Percentiles rank a stretch among this genome's conserved stretches.
These are phyloP conservation scores for Primulina tabacum DNA, from an alignment of 257 asterid species.

Conservation along the genomic window DNA sequence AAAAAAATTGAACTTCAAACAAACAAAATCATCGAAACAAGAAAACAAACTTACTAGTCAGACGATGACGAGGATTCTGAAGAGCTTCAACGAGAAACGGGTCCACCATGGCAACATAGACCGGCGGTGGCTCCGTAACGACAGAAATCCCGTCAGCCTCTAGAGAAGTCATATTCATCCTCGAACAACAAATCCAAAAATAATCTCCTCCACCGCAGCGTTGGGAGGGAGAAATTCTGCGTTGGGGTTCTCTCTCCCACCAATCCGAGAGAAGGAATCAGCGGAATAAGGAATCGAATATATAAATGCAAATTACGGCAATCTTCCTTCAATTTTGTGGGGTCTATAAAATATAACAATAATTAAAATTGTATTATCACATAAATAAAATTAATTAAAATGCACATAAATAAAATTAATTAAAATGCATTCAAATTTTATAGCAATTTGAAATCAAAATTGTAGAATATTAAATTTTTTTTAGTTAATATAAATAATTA, in stretches of 20 bases:
- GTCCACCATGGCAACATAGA: conserved; percentile 68
- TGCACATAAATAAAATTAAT: no score
- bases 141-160: conserved; percentile 29
- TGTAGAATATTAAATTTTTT: no score
- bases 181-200: not conserved
- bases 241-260: conserved; percentile 34
- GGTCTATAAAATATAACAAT: no score
- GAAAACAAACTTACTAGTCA: conserved; percentile 48
- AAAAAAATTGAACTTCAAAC: not conserved
- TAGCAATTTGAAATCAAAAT: no score
- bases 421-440: no score
- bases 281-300: conserved; percentile 27
- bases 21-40: conserved; percentile 16
- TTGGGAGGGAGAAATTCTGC: conserved; percentile 33
- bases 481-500: no score
- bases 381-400: no score
- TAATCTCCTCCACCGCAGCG: not conserved
- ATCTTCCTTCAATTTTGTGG: no score
- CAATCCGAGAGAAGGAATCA: conserved; percentile 18
- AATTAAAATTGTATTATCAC: no score
- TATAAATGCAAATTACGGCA: conserved; percentile 13
- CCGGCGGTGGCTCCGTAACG: conserved; percentile 31
- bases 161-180: conserved; percentile 37
- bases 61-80: conserved; percentile 96
- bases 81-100: conserved; percentile 96